Base-by-base conservation (phyloP, 495 filamentous ascomycete genomes). In the Apodospora peruviana region DNA sequence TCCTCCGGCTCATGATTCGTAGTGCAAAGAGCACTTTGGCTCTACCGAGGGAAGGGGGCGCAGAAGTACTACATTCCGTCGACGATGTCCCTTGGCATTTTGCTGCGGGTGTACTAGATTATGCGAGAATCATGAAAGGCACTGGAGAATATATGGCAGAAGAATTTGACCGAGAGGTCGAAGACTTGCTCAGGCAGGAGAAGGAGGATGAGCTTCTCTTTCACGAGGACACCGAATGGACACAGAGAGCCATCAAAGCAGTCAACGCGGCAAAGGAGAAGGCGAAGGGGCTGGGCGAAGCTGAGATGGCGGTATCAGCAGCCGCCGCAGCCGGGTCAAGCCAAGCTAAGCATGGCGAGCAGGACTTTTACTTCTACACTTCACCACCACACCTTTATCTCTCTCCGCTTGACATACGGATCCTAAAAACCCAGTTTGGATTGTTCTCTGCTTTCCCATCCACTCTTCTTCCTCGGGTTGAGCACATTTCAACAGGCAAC, bases 51-150 rank as follows among this genome's bases (percentile, higher is more conserved):
- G 93, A 96, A 61, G 86, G 85, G 12, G 70, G 66, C 0, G 83
- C 83, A 11, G 87, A 93, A 50, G 74, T 77, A 4, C 71, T 87
- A 14, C 72, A 73, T 16, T 70, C 79, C 12, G 75, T 73, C 12
- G 85, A 93, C 32, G 86, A 88, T 60, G 76, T 96, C 27, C 93
- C 93, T 0, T 97, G 93, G 93, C 86, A 94, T 57, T 87, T 91
- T 69, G 88, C 87, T 25, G 90, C 89, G 2, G 93, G 95, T 55
- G 89, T 96, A 17, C 79, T 90, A 60, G 93, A 98, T 62, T 97
- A 96, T 70, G 90, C 90, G 40, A 79, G 93, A 41, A 83, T 98
- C 39, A 96, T 98, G 87, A 95, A 88, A 66, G 93, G 91, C 11
- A 90, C 86, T 3, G 85, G 88, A 62, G 81, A 86, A 14, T 97